Evolutionary conservation across 345 rosid genomes (phyloP).

Genomic region (Syzygium aqueum): DNA sequence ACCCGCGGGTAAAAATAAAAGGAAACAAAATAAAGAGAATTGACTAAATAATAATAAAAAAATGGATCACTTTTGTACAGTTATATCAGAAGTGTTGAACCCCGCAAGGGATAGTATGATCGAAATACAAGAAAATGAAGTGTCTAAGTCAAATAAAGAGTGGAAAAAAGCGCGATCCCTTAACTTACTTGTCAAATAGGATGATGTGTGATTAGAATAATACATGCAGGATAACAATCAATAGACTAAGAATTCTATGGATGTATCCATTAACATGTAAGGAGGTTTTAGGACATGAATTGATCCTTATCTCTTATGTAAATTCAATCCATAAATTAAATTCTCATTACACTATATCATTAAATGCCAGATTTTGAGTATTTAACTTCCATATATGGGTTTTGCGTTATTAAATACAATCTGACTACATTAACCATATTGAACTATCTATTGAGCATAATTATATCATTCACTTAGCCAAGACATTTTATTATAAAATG

Average conservation of each 20-base stretch:
- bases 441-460: too few relatives aligned
- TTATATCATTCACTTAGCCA: not conserved
- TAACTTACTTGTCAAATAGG: not conserved
- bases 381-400: not conserved
- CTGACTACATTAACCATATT: too few relatives aligned
- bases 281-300: not conserved
- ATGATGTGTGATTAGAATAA: not conserved
- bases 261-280: not conserved
- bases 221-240: not conserved
- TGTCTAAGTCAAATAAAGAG: too few relatives aligned
- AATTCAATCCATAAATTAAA: not conserved
- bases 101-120: too few relatives aligned
- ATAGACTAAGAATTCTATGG: not conserved
- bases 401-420: not conserved
- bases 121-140: too few relatives aligned
- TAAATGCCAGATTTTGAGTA: not conserved
- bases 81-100: too few relatives aligned
- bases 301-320: not conserved
- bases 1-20: too few relatives aligned
- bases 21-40: too few relatives aligned
- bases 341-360: not conserved
- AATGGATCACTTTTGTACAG: too few relatives aligned
- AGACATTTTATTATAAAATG: not conserved
- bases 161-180: too few relatives aligned
- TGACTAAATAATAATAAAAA: too few relatives aligned